Percentiles rank a stretch among this genome's conserved stretches.
These are phyloP conservation scores for Fomes fomentarius DNA, from an alignment of 1,284 basidiomycete genomes.

Conservation along the genomic window DNA sequence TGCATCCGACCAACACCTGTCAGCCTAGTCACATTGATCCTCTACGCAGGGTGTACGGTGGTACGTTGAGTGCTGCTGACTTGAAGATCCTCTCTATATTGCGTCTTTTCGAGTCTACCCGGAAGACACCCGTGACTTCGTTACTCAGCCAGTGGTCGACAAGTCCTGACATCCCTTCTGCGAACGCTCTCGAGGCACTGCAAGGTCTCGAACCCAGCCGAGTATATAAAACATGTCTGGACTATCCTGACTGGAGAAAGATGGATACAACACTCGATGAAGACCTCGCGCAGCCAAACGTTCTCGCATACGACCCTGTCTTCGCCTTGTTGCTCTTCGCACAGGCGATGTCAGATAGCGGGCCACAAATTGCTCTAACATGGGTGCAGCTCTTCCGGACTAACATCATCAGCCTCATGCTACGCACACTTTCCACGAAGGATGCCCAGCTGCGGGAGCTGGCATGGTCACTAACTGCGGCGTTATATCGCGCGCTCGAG, in stretches of 20 bases:
- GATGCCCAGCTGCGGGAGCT: constrained; percentile 62
- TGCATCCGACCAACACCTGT: constrained; percentile 80
- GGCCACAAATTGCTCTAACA: constrained; percentile 61
- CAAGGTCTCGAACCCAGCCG: constrained; percentile 69
- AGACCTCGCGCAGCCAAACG: constrained; percentile 34
- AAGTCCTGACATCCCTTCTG: constrained; percentile 42
- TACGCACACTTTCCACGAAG: constrained; percentile 76
- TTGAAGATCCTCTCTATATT: constrained; percentile 74
- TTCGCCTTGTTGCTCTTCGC: constrained; percentile 76
- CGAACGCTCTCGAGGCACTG: constrained; percentile 64
- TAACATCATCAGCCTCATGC: constrained; percentile 76
- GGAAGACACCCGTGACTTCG: constrained; percentile 65
- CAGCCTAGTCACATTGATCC: constrained; percentile 83
- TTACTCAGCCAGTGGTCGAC: constrained; percentile 69
- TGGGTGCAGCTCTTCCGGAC: constrained; percentile 90
- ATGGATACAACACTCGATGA: constrained; percentile 38
- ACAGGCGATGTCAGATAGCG: constrained; percentile 60
- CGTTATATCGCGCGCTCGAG: constrained; percentile 57
- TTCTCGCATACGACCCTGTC: constrained; percentile 77
- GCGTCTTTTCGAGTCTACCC: constrained; percentile 75
- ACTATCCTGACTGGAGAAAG: constrained; percentile 67
- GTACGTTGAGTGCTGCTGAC: constrained; percentile 68
- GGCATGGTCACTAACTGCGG: constrained; percentile 56
- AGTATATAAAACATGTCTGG: constrained; percentile 74
- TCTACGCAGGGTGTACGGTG: constrained; percentile 73